Percentiles rank a stretch among this genome's conserved stretches.
These are phyloP conservation scores for Gloeostereum incarnatum DNA, from an alignment of 768 basidiomycete species.

Conservation along the genomic window DNA sequence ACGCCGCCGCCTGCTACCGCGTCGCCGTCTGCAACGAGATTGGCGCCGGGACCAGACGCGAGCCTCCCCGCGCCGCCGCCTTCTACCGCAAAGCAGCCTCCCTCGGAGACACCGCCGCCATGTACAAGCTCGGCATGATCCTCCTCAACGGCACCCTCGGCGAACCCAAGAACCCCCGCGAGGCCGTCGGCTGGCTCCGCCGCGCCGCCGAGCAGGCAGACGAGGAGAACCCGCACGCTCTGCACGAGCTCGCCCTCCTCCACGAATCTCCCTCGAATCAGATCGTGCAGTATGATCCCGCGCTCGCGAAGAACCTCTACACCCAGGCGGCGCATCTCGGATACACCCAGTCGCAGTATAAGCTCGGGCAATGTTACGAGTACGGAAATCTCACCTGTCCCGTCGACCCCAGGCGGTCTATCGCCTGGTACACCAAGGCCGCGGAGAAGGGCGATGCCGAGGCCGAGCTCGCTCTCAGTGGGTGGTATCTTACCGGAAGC, in stretches of 20 bases:
- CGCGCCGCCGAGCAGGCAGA: constrained; percentile 96
- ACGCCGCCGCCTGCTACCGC: constrained; percentile 89
- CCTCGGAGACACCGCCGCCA: constrained; percentile 92
- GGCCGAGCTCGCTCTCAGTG: constrained; percentile 91
- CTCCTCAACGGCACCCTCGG: constrained; percentile 77
- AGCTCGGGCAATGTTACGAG: constrained; percentile 92
- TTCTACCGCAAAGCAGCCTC: constrained; percentile 98
- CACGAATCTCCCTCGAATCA: constrained; percentile 64
- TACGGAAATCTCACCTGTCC: constrained; percentile 85
- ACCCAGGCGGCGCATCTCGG: constrained; percentile 90
- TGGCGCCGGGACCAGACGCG: constrained; percentile 89
- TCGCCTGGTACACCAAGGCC: constrained; percentile 98
- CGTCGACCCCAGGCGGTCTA: constrained; percentile 87
- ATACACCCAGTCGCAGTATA: constrained; percentile 90
- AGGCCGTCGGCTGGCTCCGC: constrained; percentile 91
- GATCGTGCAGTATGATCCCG: constrained; percentile 71
- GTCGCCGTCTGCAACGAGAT: constrained; percentile 99
- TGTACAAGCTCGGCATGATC: constrained; percentile 99
- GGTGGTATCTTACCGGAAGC: constrained; percentile 96
- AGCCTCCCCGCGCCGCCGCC: constrained; percentile 80
- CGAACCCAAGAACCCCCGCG: constrained; percentile 78
- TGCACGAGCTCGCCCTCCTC: constrained; percentile 89
- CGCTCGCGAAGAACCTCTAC: constrained; percentile 77
- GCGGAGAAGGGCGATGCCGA: constrained; percentile 95
- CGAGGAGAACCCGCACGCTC: constrained; percentile 94